Base-by-base conservation (phyloP, 2,329 filamentous ascomycete species). In the Trichoderma sp. region DNA sequence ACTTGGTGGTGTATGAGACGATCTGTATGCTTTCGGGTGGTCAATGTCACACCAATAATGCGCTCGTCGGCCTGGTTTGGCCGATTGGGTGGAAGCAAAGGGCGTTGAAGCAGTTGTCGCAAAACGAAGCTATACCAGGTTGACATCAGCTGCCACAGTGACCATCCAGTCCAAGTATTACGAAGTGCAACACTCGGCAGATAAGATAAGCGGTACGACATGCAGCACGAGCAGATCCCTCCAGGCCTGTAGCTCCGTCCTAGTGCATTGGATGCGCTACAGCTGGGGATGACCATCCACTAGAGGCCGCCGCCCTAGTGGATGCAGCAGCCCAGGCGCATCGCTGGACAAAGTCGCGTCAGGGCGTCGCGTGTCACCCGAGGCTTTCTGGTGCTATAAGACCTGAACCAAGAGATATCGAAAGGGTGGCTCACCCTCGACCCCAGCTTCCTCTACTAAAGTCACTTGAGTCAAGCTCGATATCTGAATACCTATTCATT, bases 281-380 rank as follows among this genome's bases (percentile, higher is more conserved):
- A 50, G 45, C 57, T 60, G 19, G 50, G 19, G 19, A 4, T 10
- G 34, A 10, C 43, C 57, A 3, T 50, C 57, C 57, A 41, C 57
- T 50, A 34, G n/a, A 45, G 14, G 19, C 50, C 55, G 56, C 24
- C 12, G 44, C 7, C 39, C 47, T 48, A 59, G 56, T 59, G 56
- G 56, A 15, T 59, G 56, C 56, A 59, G 56, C 56, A n/a, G 56
- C 56, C 44, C n/a, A 21, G 24, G 47, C 34, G 56, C 26, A n/a
- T 44, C 15, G 43, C 15, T 44, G 43, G 7, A 44, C 43, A 44
- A 47, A 45, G 56, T 59, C 56, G 56, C 56, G 56, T 59, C 56
- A 48, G 34, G 48, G 55, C 28, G 56, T 59, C 56, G 56, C 56
- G 56, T 48, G 26, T 47, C n/a, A 17, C 43, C 24, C 21, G 28